These are phyloP conservation scores for Passiflora organensis DNA, from an alignment of 345 rosid genomes.

Conservation along the genomic window DNA sequence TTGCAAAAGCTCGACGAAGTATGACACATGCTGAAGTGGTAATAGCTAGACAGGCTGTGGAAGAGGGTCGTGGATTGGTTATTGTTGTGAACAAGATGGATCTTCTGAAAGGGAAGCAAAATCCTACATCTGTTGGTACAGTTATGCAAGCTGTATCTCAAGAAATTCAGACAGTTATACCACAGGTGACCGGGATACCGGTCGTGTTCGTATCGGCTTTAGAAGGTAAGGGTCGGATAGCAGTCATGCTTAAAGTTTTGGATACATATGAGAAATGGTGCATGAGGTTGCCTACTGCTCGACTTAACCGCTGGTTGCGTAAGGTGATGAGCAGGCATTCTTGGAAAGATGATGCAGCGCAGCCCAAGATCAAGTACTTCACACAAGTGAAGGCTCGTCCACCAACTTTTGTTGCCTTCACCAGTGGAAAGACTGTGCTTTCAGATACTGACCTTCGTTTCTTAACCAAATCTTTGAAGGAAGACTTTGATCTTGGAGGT, in stretches of 20 bases:
- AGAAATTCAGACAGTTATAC: conserved; percentile 89
- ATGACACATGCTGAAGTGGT: conserved; percentile 97
- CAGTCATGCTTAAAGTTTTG: conserved; percentile 68
- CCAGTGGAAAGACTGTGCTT: conserved; percentile 57
- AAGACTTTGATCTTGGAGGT: conserved; percentile 90
- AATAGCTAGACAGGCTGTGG: conserved; percentile 85
- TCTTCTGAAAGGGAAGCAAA: conserved; percentile 59
- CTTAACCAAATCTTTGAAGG: conserved; percentile 75
- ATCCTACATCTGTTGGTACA: conserved; percentile 55
- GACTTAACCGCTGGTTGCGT: conserved; percentile 84
- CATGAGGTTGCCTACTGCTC: conserved; percentile 75
- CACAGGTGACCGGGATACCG: conserved; percentile 88
- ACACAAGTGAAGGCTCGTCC: conserved; percentile 99
- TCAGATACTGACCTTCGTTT: conserved; percentile 75
- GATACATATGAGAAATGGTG: conserved; percentile 86
- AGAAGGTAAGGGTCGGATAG: conserved; percentile 74
- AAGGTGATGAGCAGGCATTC: conserved; percentile 98
- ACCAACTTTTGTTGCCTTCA: conserved; percentile 86
- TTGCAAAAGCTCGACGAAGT: conserved; percentile 65
- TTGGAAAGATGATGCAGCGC: conserved; percentile 85
- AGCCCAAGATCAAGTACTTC: conserved; percentile 88
- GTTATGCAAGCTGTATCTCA: conserved; percentile 86
- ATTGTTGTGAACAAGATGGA: conserved; percentile 95
- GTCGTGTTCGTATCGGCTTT: conserved; percentile 81
- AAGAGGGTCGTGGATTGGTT: conserved; percentile 95